These are phyloP conservation scores for Lipomyces chichibuensis DNA, from an alignment of 805 yeast species.

Conservation along the genomic window DNA sequence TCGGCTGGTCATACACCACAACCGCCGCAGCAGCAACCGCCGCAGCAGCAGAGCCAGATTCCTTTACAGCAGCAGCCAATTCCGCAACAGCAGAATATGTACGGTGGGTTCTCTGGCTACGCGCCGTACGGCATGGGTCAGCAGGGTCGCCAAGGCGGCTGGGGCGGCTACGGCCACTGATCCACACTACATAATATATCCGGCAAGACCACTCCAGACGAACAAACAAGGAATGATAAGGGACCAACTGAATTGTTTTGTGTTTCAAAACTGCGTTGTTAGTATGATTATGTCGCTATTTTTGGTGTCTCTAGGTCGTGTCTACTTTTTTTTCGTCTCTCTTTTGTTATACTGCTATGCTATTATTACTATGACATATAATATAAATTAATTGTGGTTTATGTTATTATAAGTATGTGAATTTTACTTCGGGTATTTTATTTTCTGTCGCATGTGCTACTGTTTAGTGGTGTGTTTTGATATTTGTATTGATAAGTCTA, in stretches of 20 bases:
- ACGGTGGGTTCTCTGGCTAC: constrained; percentile 33
- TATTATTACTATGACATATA: not conserved
- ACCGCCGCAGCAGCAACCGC: constrained; percentile 14
- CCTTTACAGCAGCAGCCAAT: constrained; percentile 25
- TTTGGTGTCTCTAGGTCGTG: constrained; percentile 1
- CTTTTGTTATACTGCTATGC: not conserved
- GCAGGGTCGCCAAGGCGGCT: constrained; percentile 33
- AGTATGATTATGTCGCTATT: not conserved
- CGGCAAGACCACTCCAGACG: not conserved
- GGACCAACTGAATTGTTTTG: not conserved
- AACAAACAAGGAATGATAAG: not conserved
- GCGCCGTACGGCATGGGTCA: constrained; percentile 31
- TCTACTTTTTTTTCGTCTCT: not conserved
- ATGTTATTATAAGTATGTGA: not conserved
- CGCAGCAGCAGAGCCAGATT: constrained; percentile 20
- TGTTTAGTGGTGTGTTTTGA: not conserved
- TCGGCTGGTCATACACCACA: constrained; percentile 26
- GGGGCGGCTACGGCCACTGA: constrained; percentile 32
- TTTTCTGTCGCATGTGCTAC: not conserved
- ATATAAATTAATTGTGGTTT: not conserved
- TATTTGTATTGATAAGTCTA: not conserved
- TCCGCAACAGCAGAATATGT: constrained; percentile 33
- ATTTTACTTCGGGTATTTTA: not conserved
- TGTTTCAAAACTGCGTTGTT: not conserved
- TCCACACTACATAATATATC: not conserved